phyloP scores from a whole-genome alignment of 192 early-diverging fungal species.

The Rhizophagus sp. region DNA sequence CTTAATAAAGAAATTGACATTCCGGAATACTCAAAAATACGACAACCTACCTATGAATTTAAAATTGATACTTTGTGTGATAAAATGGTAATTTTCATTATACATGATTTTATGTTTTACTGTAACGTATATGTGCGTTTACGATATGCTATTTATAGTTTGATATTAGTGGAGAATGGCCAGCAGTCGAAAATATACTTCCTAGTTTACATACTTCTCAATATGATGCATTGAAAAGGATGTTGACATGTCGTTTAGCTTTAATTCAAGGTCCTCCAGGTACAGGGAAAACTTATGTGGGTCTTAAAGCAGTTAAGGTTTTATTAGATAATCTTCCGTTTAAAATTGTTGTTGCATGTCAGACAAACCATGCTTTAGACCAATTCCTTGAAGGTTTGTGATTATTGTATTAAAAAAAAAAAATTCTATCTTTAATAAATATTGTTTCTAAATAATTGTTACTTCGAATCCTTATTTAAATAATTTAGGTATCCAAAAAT shows the following conservation, averaged over 20 bases:
- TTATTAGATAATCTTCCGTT: conserved; percentile 45
- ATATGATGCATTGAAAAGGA: conserved; percentile 46
- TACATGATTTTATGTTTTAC: not conserved
- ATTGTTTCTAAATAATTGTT: no score
- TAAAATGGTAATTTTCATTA: not conserved
- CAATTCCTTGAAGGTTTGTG: conserved; percentile 41
- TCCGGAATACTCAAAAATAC: conserved; percentile 38
- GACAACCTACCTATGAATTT: conserved; percentile 22
- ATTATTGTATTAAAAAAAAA: not conserved
- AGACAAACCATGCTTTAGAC: conserved; percentile 59
- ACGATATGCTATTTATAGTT: conserved; percentile 11
- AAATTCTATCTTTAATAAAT: not conserved
- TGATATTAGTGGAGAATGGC: conserved; percentile 4
- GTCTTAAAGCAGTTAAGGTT: conserved; percentile 47
- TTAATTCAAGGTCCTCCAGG: conserved; percentile 62
- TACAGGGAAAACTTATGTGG: conserved; percentile 61
- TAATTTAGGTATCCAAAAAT: conserved; percentile 39
- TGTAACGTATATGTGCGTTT: not conserved
- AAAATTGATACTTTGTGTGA: not conserved
- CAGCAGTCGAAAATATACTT: not conserved
- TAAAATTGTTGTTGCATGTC: conserved; percentile 54
- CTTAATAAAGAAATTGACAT: conserved; percentile 36
- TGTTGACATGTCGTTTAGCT: conserved; percentile 46
- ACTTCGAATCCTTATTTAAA: not conserved
- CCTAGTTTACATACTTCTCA: conserved; percentile 36